phyloP scores from a whole-genome alignment of 257 asterid genomes.

The Solanum gandarillasii region DNA sequence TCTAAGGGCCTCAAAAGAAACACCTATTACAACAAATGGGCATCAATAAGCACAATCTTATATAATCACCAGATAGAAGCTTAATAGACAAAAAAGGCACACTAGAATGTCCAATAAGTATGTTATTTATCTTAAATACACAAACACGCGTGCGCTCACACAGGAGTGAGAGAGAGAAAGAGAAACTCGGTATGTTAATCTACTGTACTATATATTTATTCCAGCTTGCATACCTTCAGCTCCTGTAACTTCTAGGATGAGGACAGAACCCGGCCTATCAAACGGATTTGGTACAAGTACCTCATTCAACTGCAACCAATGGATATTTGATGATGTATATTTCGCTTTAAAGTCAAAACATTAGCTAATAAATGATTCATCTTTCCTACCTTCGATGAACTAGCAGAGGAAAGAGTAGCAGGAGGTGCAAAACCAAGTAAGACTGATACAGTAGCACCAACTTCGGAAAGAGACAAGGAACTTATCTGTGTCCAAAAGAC shows the following conservation, averaged over 20 bases:
- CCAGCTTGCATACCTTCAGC: conserved; percentile 41
- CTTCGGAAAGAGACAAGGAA: conserved; percentile 52
- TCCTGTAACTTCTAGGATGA: conserved; percentile 74
- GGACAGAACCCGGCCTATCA: conserved; percentile 70
- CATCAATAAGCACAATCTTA: not conserved
- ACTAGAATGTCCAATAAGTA: not conserved
- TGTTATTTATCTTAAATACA: not conserved
- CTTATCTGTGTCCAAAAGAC: conserved; percentile 37
- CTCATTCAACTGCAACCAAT: conserved; percentile 63
- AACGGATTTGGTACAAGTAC: conserved; percentile 88
- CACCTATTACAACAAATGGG: not conserved
- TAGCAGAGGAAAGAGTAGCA: conserved; percentile 46
- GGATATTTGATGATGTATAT: not conserved
- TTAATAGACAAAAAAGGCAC: not conserved
- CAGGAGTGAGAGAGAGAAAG: not conserved
- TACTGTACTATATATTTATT: not conserved
- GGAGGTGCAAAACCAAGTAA: conserved; percentile 86
- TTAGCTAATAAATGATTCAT: not conserved
- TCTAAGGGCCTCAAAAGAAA: conserved; percentile 32
- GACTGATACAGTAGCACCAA: conserved; percentile 74
- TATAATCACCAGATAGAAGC: not conserved
- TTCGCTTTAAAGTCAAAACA: not conserved
- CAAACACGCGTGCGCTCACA: not conserved
- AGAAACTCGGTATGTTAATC: not conserved
- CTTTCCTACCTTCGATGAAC: conserved; percentile 69